Evolutionary conservation across 305 asterid genomes (phyloP).

Genomic region (Euphrasia arctica): DNA sequence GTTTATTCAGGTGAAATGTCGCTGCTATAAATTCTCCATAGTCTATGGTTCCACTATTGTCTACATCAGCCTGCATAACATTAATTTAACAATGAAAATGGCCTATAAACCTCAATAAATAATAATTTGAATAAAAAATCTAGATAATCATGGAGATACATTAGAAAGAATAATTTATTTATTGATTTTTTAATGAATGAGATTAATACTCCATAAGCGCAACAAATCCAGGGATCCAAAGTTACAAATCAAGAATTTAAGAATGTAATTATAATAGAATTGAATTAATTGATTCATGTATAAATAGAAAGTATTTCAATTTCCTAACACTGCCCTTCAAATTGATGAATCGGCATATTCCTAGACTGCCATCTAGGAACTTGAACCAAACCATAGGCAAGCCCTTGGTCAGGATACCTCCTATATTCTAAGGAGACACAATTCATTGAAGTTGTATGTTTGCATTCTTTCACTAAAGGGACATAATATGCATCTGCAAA

Average conservation of each 20-base stretch:
- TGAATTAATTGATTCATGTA: background rate
- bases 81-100: conserved; percentile 30
- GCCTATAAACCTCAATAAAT: conserved; percentile 32
- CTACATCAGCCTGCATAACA: conserved; percentile 85
- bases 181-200: background rate
- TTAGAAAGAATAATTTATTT: background rate
- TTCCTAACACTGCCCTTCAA: background rate
- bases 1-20: conserved; percentile 87
- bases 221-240: background rate
- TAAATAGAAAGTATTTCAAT: background rate
- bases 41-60: conserved; percentile 94
- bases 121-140: background rate
- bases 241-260: background rate
- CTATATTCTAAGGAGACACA: too few species aligned
- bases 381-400: too few species aligned
- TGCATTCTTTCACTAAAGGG: too few species aligned
- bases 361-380: background rate
- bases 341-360: background rate
- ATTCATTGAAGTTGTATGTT: too few species aligned
- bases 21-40: conserved; percentile 98
- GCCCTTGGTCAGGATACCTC: too few species aligned
- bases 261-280: too few species aligned
- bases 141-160: background rate
- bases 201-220: too few species aligned
- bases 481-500: too few species aligned